phyloP scores from a whole-genome alignment of 2,329 filamentous ascomycete species.

The Aulographum hederae region DNA sequence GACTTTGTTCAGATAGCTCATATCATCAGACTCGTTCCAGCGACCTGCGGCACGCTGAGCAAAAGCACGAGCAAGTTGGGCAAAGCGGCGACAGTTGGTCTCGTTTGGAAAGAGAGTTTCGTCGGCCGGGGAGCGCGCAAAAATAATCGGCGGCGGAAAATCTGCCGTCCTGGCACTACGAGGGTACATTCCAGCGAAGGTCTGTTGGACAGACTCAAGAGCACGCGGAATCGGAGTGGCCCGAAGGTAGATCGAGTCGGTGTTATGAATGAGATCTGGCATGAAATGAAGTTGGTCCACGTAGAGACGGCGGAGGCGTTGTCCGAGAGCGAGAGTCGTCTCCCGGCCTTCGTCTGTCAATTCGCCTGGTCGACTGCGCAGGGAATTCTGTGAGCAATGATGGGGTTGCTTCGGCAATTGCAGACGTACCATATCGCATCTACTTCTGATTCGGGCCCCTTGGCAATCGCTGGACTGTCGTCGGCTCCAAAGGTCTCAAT shows the following conservation, averaged over 20 bases:
- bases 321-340: constrained; percentile 28
- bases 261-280: constrained; percentile 22
- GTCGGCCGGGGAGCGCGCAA: constrained; percentile 24
- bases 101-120: constrained; percentile 33
- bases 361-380: constrained; percentile 16
- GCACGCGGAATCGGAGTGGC: constrained; percentile 31
- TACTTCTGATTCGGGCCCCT: constrained; percentile 49
- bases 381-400: not conserved
- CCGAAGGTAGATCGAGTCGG: constrained; percentile 26
- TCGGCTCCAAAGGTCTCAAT: constrained; percentile 65
- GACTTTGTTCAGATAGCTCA: constrained; percentile 62
- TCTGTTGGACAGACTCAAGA: constrained; percentile 30
- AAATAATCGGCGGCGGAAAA: constrained; percentile 24
- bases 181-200: constrained; percentile 30
- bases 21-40: constrained; percentile 48
- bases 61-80: constrained; percentile 27
- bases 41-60: constrained; percentile 26
- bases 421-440: constrained; percentile 60
- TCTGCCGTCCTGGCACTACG: constrained; percentile 20
- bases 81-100: constrained; percentile 27
- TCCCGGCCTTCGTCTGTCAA: constrained; percentile 30
- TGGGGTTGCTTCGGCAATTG: not conserved
- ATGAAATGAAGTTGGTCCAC: constrained; percentile 31
- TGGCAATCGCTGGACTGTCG: constrained; percentile 45
- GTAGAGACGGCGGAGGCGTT: constrained; percentile 29